Evolutionary conservation across 2,329 filamentous ascomycete species (phyloP).

Genomic region (Cladosporium velox): DNA sequence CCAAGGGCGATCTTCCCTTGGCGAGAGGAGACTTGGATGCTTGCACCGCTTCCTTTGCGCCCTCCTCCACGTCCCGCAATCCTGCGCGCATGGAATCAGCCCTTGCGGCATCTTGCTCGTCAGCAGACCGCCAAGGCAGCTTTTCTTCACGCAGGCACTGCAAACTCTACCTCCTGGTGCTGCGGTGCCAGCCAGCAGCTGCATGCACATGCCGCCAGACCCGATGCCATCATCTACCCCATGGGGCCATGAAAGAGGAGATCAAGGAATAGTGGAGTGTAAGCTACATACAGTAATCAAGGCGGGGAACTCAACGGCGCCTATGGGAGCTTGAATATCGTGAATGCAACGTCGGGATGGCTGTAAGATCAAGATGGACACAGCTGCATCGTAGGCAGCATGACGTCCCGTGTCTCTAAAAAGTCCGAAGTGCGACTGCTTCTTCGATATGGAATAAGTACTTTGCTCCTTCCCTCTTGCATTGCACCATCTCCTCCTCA

Average conservation of each 20-base stretch:
- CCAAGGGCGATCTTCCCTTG: conserved; percentile 17
- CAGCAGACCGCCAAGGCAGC: conserved; percentile 11
- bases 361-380: conserved; percentile 1
- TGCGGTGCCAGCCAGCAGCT: background rate
- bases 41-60: conserved; percentile 9
- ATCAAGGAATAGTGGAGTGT: background rate
- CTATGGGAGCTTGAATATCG: conserved; percentile 6
- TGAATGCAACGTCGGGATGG: conserved; percentile 16
- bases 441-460: background rate
- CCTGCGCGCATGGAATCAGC: background rate
- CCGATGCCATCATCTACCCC: conserved; percentile 7
- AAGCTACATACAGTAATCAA: background rate
- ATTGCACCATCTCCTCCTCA: background rate
- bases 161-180: background rate
- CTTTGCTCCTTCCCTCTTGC: background rate
- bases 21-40: conserved; percentile 15
- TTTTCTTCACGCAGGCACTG: background rate
- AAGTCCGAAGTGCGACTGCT: conserved; percentile 1
- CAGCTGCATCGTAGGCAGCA: background rate
- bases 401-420: conserved; percentile 12
- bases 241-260: background rate
- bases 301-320: conserved; percentile 17
- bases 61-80: conserved; percentile 4
- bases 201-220: background rate
- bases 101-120: conserved; percentile 2